Evolutionary conservation across 1,284 basidiomycete genomes (phyloP).

Genomic region (Schizopora paradoxa): DNA sequence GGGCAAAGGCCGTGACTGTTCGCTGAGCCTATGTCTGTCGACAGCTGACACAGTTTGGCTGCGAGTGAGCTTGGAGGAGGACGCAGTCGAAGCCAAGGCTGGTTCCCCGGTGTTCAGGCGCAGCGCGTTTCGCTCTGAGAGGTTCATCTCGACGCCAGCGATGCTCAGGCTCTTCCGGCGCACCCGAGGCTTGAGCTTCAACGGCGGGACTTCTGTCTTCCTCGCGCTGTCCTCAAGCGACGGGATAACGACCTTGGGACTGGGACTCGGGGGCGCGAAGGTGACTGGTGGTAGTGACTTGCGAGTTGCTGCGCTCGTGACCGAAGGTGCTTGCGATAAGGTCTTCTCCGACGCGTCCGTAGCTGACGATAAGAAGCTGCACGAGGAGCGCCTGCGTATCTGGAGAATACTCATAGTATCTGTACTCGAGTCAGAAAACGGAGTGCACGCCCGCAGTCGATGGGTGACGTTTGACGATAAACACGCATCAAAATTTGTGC

Average conservation of each 20-base stretch:
- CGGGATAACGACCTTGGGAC: no score
- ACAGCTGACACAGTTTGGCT: no score
- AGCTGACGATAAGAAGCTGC: neutral
- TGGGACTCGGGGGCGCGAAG: no score
- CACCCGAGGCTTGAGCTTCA: constrained; percentile 8
- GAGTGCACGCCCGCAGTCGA: neutral
- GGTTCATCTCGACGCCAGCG: neutral
- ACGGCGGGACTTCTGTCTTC: constrained; percentile 7
- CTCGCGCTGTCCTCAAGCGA: no score
- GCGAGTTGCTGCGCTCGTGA: no score
- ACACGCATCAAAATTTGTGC: neutral
- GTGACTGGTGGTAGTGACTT: no score
- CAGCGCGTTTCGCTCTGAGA: neutral
- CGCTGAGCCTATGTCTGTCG: no score
- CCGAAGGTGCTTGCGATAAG: neutral
- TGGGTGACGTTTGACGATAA: neutral
- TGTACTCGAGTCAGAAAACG: neutral
- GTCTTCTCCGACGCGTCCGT: neutral
- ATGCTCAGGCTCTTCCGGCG: constrained; percentile 13
- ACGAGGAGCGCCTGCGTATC: neutral
- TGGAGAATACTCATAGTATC: neutral
- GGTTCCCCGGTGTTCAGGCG: neutral
- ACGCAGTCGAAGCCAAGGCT: constrained; percentile 7
- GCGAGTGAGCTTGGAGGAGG: constrained; percentile 11
- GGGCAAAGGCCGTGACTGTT: no score